Base-by-base conservation (phyloP, 2,329 filamentous ascomycete species). In the Hypocreales sp. region DNA sequence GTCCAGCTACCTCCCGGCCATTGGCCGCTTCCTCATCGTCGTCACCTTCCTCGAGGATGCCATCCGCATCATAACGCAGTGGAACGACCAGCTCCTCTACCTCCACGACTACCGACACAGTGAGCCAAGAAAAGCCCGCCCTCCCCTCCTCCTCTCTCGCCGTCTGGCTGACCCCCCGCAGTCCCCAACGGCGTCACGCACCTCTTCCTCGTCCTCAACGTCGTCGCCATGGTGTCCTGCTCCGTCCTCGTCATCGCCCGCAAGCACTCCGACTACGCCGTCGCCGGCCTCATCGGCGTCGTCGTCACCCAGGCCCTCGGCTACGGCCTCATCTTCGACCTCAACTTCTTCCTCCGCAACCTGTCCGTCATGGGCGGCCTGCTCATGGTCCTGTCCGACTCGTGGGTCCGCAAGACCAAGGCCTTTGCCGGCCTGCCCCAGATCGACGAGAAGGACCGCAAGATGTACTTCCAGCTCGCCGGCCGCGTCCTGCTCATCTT, bases 281-380 rank as follows among this genome's bases (percentile, higher is more conserved):
- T 95, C 33, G 72, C 63, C 35, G 90, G 87, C 35, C 79, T 98
- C 37, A 79, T 94, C 52, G 79, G 64, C 28, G 90, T 98, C 28
- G 87, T 98, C 28, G 56, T 98, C 35, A 78, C 84, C 19, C 90
- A 98, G 59, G 90, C 87, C 13, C 71, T 98, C 30, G 90, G 90
- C 43, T 98, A 98, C 53, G 90, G 90, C 33, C 71, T 98, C 36
- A 93, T 98, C 55, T 95, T 98, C 55, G 90, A 98, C 56, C 72
- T 95, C 49, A 98, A 95, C 72, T 98, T 98, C 68, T 98, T 98
- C 75, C 79, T 98, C 38, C 86, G 90, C 59, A 98, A 98, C 53
- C 67, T 98, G 35, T 93, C 84, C 39, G 90, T 98, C 45, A 87
- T 95, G 64, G 90, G 90, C 42, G 90, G 90, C 34, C 71, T 98